Evolutionary conservation across 495 filamentous ascomycete genomes (phyloP), one percentile per base, ranked within the genome.

Genomic region (Eremomyces bilateralis): DNA sequence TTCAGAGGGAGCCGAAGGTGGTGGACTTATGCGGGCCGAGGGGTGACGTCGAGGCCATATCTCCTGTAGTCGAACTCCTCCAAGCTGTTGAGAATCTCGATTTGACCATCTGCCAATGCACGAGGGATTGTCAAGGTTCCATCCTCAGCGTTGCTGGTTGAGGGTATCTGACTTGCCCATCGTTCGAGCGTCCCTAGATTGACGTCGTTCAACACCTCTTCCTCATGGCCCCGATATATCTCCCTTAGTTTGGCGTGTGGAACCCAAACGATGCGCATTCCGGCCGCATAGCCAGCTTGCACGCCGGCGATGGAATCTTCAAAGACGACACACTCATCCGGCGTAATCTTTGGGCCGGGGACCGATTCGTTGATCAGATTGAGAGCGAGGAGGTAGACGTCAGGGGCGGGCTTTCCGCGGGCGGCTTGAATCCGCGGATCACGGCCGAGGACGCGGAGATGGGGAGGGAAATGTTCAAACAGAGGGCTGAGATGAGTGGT

Each of bases 211-310:
- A 61, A 33, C 21, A 60, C 52, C 29, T 29, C 41, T 38, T 45
- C 40, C 35, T 56, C 40, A 34, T 39, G 46, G 17, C 32, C 48
- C 19, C 31, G 25, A 44, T 48, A 57, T 20, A 53, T 39, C 10
- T 37, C 34, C 19, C 37, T 32, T 35, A 59, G 31, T 15, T 49
- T 53, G 15, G 36, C 21, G 50, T 58, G 51, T 29, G 58, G 58
- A 15, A 58, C 52, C 54, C 58, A 60, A 34, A 52, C 32, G 20
- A 62, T 56, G 40, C 58, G 50, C 58, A 62, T 61, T 1, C 58
- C 57, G 15, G 58, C 57, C 31, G 52, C 25, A 46, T 54, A 53
- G 25, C 49, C 58, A 37, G 58, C 58, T 40, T 58, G 54, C 3
- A 60, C 56, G 11, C 58, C 58, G 31, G 46, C 46, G 11, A 60